Percentiles rank a stretch among this genome's conserved stretches.
Conservation (phyloP, 73 alveolate species). For the Stentor roeselii region DNA sequence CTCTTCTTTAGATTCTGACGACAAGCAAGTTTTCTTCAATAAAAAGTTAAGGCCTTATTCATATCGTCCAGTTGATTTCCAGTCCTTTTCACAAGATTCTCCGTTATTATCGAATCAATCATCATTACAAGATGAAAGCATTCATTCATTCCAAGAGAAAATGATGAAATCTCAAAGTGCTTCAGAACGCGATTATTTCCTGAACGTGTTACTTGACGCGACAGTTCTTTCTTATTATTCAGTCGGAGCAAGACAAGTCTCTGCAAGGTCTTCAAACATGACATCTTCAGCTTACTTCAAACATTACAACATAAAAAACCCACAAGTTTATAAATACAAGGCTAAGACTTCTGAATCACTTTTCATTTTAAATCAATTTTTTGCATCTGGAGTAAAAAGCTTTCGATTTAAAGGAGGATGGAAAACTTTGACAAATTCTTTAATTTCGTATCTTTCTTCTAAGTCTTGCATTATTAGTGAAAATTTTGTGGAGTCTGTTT, state of each 20-base stretch:
- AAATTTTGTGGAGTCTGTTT: background rate
- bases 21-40: background rate
- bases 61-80: background rate
- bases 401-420: background rate
- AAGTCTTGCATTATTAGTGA: background rate
- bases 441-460: no score
- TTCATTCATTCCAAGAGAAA: no score
- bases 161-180: no score
- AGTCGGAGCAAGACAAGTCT: background rate
- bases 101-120: background rate
- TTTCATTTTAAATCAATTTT: no score
- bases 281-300: background rate
- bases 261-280: background rate
- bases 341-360: background rate
- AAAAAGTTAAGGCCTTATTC: no score
- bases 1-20: background rate
- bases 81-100: background rate
- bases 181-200: no score
- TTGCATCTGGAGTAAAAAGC: background rate
- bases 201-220: no score
- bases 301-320: background rate
- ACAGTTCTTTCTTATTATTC: background rate
- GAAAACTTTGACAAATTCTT: background rate
- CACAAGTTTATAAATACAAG: background rate
- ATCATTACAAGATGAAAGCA: no score